phyloP scores from a whole-genome alignment of 169 alveolate species.

The Babesia bovis region DNA sequence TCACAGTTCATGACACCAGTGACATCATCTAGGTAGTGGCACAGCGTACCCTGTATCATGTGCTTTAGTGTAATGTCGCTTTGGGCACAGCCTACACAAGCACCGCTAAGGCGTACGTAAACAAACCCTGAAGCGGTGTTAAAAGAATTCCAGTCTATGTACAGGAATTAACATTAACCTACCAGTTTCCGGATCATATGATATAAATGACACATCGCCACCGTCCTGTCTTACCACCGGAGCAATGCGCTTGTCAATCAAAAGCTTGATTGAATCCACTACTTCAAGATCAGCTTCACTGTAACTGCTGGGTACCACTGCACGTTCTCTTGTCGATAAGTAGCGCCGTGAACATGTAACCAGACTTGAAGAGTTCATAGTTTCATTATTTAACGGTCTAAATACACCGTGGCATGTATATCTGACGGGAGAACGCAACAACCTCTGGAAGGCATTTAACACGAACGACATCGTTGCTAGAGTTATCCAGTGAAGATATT shows the following conservation, averaged over 20 bases:
- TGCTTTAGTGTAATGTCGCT: slow-evolving; percentile 77
- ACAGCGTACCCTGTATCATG: slow-evolving; percentile 78
- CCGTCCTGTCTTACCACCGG: slow-evolving; percentile 79
- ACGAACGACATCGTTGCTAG: slow-evolving; percentile 3
- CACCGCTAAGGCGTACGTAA: slow-evolving; percentile 77
- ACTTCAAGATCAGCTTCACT: slow-evolving; percentile 57
- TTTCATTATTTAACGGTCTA: neutral
- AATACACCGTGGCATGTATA: neutral
- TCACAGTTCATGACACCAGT: slow-evolving; percentile 65
- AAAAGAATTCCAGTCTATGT: neutral
- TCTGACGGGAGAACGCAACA: neutral
- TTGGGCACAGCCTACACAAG: slow-evolving; percentile 78
- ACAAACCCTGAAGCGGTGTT: slow-evolving; percentile 66
- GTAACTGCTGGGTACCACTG: slow-evolving; percentile 56
- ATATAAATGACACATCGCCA: slow-evolving; percentile 73
- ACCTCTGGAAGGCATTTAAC: neutral
- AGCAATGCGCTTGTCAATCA: slow-evolving; percentile 74
- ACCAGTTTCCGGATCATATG: slow-evolving; percentile 75
- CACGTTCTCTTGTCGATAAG: slow-evolving; percentile 24
- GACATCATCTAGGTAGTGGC: slow-evolving; percentile 76
- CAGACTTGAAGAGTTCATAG: neutral
- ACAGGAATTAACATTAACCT: slow-evolving; percentile 2
- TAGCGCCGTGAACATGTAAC: neutral
- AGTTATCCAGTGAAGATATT: neutral
- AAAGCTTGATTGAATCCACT: slow-evolving; percentile 71